A percentile compares a stretch with the other conserved stretches of the same genome.
These are phyloP conservation scores for Limonium bicolor DNA, from an alignment of 148 eudicot species.

Conservation along the genomic window DNA sequence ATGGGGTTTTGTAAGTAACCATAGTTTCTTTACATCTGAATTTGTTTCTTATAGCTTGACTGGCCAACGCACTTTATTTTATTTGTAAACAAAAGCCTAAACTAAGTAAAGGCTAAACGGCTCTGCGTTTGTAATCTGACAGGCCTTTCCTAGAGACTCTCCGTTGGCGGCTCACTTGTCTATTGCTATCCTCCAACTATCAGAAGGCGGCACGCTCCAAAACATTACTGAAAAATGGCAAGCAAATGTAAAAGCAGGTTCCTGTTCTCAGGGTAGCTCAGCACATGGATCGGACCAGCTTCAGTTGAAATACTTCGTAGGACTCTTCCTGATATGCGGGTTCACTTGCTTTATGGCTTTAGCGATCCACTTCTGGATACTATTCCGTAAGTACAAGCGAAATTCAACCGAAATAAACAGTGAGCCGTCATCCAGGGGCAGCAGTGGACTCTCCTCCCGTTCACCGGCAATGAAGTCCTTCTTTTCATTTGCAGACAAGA, in stretches of 20 bases:
- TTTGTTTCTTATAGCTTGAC: too few relatives aligned
- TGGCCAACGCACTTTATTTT: too few relatives aligned
- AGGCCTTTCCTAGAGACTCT: slow-evolving; percentile 40
- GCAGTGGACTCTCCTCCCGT: too few relatives aligned
- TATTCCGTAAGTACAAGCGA: slow-evolving; percentile 12
- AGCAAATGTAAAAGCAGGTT: slow-evolving; percentile 1
- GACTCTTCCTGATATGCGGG: slow-evolving; percentile 14
- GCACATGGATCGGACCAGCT: slow-evolving; percentile 13
- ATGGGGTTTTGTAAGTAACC: slow-evolving; percentile 15
- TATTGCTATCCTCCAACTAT: slow-evolving; percentile 25
- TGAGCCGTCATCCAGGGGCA: slow-evolving; percentile 15
- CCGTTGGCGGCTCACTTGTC: slow-evolving; percentile 34
- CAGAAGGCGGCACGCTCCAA: slow-evolving; percentile 26
- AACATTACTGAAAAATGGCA: slow-evolving; percentile 17
- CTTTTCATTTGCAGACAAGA: slow-evolving; percentile 24
- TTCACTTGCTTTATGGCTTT: slow-evolving; percentile 12
- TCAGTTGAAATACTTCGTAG: slow-evolving; percentile 14
- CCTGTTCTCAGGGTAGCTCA: neutral
- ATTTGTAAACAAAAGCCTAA: too few relatives aligned
- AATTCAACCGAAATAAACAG: slow-evolving; percentile 12
- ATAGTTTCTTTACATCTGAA: neutral
- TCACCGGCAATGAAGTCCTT: slow-evolving; percentile 14
- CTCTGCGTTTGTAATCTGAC: neutral
- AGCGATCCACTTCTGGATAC: slow-evolving; percentile 13
- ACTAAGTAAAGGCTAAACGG: too few relatives aligned